Evolutionary conservation across 208 protist genomes (phyloP), one percentile per base, ranked within the genome.

Genomic region (Acanthamoeba healyi): DNA sequence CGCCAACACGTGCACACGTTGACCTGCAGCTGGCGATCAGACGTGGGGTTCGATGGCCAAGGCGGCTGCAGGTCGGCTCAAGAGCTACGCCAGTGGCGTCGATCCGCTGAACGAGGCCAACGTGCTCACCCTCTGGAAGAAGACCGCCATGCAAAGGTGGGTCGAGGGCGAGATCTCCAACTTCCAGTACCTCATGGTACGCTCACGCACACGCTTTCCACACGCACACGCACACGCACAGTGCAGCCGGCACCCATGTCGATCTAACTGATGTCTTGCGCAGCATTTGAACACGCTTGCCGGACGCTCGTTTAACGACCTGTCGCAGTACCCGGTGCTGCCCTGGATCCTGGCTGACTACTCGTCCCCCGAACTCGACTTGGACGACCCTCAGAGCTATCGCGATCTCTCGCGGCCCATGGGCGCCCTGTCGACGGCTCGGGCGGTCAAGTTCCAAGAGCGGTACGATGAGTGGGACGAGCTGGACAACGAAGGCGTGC

Each of bases 311-410:
- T 96, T 98, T 94, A 99, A 99, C 95, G 99, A 99, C 97, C 95
- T 99, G 38, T 99, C 98, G 24, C 99, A 99, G 97, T 99, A 99
- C 96, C 99, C 99, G 12, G 98, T 99, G 19, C 99, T 99, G 86
- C 99, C 99, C n/a, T 99, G 98, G 98, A 96, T 99, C 29, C 90
- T 99, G 29, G 67, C 95, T 2, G 98, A 99, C 96, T 99, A 99
- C 97, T 97, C 70, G 17, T 98, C 97, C 94, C 96, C 98, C 14
- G 94, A 93, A 46, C 95, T 99, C 4, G 98, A 99, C 95, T 94
- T 99, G n/a, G 94, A 63, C 14, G 97, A 98, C 70, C 94, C 96
- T 5, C 40, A 86, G 40, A 94, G 49, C 65, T 94, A 44, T 32
- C 98, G 99, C 63, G 99, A 99, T 95, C 96, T 99, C 40, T 97